Conservation (phyloP, 2,329 filamentous ascomycete species). For the Neonectria magnoliae region DNA sequence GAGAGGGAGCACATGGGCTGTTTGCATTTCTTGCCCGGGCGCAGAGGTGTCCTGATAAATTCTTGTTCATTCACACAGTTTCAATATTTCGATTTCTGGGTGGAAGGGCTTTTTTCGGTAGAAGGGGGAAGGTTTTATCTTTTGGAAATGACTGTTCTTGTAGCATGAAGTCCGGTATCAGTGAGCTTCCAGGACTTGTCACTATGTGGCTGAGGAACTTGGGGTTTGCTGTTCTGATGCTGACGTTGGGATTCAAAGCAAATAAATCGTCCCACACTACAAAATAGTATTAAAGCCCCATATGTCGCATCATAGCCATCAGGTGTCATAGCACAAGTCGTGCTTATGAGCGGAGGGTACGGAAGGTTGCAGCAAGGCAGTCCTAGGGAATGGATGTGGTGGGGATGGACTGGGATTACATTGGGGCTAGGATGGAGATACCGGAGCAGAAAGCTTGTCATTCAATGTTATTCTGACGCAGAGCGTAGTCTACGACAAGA, state of each 20-base stretch:
- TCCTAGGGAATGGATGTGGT: background rate
- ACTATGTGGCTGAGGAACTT: background rate
- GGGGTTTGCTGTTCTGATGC: background rate
- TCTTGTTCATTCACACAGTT: constrained; percentile 30
- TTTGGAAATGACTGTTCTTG: background rate
- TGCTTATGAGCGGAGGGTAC: constrained; percentile 3
- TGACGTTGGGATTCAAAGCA: background rate
- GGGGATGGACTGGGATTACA: background rate
- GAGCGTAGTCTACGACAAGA: background rate
- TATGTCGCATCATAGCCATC: background rate
- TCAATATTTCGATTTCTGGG: constrained; percentile 22
- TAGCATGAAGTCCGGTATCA: background rate
- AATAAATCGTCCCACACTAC: background rate
- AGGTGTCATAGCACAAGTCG: constrained; percentile 2
- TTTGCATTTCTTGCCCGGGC: constrained; percentile 36
- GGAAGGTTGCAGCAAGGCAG: constrained; percentile 1
- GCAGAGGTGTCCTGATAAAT: constrained; percentile 40
- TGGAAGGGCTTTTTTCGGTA: constrained; percentile 29
- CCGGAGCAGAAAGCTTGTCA: background rate
- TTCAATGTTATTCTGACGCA: background rate
- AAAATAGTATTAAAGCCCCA: background rate
- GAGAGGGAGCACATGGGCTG: constrained; percentile 11
- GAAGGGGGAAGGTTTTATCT: constrained; percentile 8
- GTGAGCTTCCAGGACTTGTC: background rate
- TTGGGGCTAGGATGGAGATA: background rate